Base-by-base conservation (phyloP, 257 asterid genomes). In the Fraxinus cuspidata region DNA sequence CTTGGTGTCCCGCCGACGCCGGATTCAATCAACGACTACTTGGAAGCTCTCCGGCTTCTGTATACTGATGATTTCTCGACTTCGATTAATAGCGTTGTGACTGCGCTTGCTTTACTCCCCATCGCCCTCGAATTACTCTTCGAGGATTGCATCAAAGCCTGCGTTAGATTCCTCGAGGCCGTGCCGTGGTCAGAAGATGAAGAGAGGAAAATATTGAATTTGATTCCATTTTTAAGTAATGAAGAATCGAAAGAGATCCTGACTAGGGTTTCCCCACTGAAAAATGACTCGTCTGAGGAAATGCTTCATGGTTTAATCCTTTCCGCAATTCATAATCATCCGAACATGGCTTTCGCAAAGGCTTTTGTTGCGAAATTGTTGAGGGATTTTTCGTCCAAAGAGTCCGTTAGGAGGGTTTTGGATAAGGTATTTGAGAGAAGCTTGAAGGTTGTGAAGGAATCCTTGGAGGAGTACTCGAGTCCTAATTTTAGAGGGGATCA, bases 151-250 rank as follows among this genome's bases (percentile, higher is more conserved):
- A 87, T 93, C 40, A 88, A 73, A 78, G 97, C 96, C 0, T 95
- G 97, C 69, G 85, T 95, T 18, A 81, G 68, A 64, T 90, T 89
- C 83, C 90, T 95, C 0, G 99, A 95, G 91, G 97, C 96, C 18
- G 97, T 95, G 66, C 99, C 99, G 3, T 95, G 99, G 99, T 86
- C 96, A 3, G 97, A 95, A 73, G 98, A 95, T 9, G 98, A 95
- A 81, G 99, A 93, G 73, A 85, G 71, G 49, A 88, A 81, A 81
- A 76, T 95, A 19, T 27, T 93, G 42, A 76, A 53, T 80, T 60
- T 95, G 74, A 80, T 91, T 83, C 98, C 98, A 1, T 69, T 86
- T 28, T 72, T 95, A 76, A 86, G 85, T 7, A 73, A 81, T 9
- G 93, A 93, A 42, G 99, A 95, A 75, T 80, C 91, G 10, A 81